These are phyloP conservation scores for Dactylorhiza incarnata DNA, from an alignment of 106 monocot genomes.

Conservation along the genomic window DNA sequence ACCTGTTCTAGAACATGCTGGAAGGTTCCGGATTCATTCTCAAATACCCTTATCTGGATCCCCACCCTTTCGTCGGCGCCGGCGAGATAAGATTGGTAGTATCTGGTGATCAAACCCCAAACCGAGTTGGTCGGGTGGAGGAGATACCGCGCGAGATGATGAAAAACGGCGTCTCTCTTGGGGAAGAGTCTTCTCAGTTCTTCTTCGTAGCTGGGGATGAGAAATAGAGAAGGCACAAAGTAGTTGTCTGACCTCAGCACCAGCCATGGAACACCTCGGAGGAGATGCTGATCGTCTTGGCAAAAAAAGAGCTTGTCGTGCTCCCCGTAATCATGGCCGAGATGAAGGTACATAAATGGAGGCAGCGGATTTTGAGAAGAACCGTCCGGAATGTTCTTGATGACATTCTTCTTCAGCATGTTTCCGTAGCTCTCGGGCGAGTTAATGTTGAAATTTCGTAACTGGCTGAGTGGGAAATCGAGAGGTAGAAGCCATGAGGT, in stretches of 20 bases:
- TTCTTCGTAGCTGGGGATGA: conserved; percentile 44
- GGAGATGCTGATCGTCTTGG: conserved; percentile 47
- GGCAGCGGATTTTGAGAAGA: conserved; percentile 12
- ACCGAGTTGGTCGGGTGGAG: conserved; percentile 73
- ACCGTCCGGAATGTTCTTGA: conserved; percentile 6
- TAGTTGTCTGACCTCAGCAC: conserved; percentile 68
- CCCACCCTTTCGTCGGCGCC: conserved; percentile 51
- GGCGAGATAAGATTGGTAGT: conserved; percentile 56
- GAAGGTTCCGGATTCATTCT: conserved; percentile 24
- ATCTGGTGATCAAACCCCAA: conserved; percentile 74
- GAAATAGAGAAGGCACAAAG: conserved; percentile 65
- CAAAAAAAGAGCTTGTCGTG: conserved; percentile 71
- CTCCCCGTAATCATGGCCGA: conserved; percentile 45
- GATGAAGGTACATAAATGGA: conserved; percentile 45
- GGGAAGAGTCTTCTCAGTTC: conserved; percentile 62
- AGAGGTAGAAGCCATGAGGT: conserved; percentile 62
- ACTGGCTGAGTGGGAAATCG: conserved; percentile 44
- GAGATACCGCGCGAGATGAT: conserved; percentile 74
- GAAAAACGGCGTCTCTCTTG: conserved; percentile 69
- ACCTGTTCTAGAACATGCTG: conserved; percentile 37
- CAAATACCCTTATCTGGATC: conserved; percentile 69
- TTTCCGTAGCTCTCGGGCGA: conserved; percentile 51
- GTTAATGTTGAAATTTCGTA: conserved; percentile 12
- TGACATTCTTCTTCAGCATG: conserved; percentile 31
- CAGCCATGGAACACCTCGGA: conserved; percentile 61